Evolutionary conservation across 805 yeast genomes (phyloP).

Genomic region (Saccharomycopsis babjevae): DNA sequence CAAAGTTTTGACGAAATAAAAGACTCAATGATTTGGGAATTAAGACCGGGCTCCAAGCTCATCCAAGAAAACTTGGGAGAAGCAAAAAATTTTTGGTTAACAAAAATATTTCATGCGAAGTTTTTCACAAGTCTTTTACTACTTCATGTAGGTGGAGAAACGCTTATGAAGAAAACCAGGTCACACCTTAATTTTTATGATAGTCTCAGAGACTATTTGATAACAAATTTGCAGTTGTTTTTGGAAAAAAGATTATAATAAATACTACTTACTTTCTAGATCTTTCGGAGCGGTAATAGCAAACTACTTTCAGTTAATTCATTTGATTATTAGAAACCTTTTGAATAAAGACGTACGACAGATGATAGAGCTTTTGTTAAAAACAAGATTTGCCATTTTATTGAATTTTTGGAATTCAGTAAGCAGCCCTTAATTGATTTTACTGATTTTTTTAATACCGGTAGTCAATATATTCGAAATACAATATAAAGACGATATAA

Average conservation of each 20-base stretch:
- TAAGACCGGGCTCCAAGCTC: conserved; percentile 4
- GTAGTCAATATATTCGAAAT: too few species aligned
- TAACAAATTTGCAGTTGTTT: background rate
- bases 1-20: background rate
- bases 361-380: background rate
- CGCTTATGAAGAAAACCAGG: background rate
- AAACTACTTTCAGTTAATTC: background rate
- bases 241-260: conserved; percentile 1
- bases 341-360: background rate
- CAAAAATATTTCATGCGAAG: background rate
- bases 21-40: conserved; percentile 1
- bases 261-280: background rate
- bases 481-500: too few species aligned
- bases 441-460: too few species aligned
- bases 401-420: too few species aligned
- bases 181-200: background rate
- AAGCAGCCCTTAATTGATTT: too few species aligned
- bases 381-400: too few species aligned
- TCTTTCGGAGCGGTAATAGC: background rate
- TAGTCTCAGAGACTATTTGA: background rate
- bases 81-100: background rate
- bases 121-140: conserved; percentile 3
- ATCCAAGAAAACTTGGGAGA: background rate
- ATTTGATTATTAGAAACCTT: background rate
- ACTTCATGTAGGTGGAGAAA: background rate